Conservation (phyloP, 164 flowering plant genomes). For the Piper betle region DNA sequence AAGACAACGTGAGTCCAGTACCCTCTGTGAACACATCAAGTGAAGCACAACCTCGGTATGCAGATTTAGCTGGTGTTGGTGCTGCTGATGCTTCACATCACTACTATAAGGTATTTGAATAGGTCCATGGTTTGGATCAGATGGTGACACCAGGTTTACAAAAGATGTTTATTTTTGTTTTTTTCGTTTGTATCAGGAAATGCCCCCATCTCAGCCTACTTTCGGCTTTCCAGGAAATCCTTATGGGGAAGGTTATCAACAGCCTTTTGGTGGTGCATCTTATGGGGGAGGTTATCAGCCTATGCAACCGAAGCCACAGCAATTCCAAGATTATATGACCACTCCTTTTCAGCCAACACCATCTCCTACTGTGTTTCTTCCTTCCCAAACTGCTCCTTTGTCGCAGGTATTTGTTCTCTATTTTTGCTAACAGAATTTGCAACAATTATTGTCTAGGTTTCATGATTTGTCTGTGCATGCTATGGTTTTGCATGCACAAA, state of each 20-base stretch:
- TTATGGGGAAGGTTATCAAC: constrained; percentile 57
- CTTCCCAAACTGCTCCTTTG: constrained; percentile 38
- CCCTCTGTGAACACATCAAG: constrained; percentile 25
- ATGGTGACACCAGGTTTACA: background rate
- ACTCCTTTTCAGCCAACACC: constrained; percentile 45
- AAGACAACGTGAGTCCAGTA: constrained; percentile 18
- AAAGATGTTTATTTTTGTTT: background rate
- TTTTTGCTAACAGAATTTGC: no score
- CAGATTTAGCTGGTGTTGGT: constrained; percentile 24
- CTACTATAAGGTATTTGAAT: constrained; percentile 40
- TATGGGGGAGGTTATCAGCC: constrained; percentile 25
- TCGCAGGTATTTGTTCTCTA: constrained; percentile 26
- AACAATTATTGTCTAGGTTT: background rate
- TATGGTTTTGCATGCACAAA: background rate
- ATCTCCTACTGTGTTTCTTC: constrained; percentile 47
- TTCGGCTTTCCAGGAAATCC: constrained; percentile 30
- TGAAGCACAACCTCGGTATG: constrained; percentile 28
- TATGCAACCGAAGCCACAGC: constrained; percentile 5
- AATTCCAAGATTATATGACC: constrained; percentile 13
- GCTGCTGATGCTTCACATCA: constrained; percentile 22
- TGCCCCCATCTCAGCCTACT: constrained; percentile 14
- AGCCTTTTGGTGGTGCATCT: constrained; percentile 24
- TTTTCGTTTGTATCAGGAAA: constrained; percentile 22
- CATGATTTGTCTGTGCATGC: background rate
- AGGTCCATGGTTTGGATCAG: background rate